Evolutionary conservation across 106 monocot genomes (phyloP), one percentile per base, ranked within the genome.

Genomic region (Allium fistulosum): DNA sequence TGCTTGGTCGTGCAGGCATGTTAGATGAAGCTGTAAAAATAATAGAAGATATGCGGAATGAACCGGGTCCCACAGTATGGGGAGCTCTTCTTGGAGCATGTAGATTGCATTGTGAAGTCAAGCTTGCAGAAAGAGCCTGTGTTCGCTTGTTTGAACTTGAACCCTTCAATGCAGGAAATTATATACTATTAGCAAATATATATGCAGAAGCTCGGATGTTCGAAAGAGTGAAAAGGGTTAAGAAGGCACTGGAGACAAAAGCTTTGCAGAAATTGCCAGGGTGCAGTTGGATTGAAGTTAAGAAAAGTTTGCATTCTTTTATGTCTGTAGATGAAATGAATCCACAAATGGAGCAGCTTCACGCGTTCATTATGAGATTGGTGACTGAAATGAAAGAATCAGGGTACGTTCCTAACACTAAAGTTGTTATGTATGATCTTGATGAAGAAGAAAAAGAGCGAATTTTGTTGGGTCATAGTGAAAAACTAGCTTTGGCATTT

Each of bases 41-140:
- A 14, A 57, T 89, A 61, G 69, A 74, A 60, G 80, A 49, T 12
- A 89, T 89, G 89, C 50, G 77, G 12, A 77, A 85, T 12, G 89
- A 85, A 52, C 85, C 82, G 7, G 85, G 89, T 10, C 82, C 79
- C 10, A 85, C 89, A 45, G 82, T 82, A 3, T 89, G 85, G 85
- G 89, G 85, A 13, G 71, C 89, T 28, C 80, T 89, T 2, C 80
- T 89, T 49, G 89, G 89, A 51, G 82, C 89, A 2, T 89, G 89
- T 52, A 75, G 85, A 37, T 85, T 82, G 18, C 89, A 85, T 64
- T 69, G 77, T 4, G 26, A 78, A 45, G 80, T 82, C 3, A 80
- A 85, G 53, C 77, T 85, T 60, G 89, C 85, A 17, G 89, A 89
- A 66, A 71, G 74, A 61, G 82, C 85, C 6, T 82, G 81, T 56